Evolutionary conservation across 139 green algal genomes (phyloP).

Genomic region (Chlamydomonas sphaeroides): DNA sequence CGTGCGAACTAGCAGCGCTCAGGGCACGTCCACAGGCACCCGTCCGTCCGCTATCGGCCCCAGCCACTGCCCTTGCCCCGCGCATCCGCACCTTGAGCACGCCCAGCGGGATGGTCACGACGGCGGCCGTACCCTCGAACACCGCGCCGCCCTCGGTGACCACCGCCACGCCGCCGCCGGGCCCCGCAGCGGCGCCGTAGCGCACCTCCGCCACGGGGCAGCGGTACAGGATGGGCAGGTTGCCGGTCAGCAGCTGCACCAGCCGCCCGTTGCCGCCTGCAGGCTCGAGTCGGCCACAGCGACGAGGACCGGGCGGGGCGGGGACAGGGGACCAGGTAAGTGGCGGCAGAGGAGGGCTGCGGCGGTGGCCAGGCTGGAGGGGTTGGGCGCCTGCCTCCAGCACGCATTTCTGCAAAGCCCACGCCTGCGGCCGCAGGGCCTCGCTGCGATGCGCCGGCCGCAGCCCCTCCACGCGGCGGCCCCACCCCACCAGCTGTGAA

Average conservation of each 20-base stretch:
- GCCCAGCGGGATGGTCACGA: constrained; percentile 92
- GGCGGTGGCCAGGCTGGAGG: no score
- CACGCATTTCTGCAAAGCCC: no score
- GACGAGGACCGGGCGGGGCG: no score
- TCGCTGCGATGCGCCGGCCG: no score
- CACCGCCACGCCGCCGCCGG: constrained; percentile 46
- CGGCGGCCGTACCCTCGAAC: constrained; percentile 70
- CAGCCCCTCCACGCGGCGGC: no score
- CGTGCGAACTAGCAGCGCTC: no score
- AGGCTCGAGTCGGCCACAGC: no score
- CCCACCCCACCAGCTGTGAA: constrained; percentile 61
- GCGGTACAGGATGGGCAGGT: constrained; percentile 86
- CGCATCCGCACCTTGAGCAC: constrained; percentile 78
- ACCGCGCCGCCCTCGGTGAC: neutral
- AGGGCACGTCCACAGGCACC: no score
- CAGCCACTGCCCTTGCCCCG: neutral
- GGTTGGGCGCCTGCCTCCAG: no score
- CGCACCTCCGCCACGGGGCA: constrained; percentile 60
- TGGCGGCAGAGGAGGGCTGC: no score
- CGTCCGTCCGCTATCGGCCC: neutral
- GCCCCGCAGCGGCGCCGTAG: no score
- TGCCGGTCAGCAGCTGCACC: constrained; percentile 76
- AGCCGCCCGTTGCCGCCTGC: constrained; percentile 88
- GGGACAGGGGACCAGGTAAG: no score
- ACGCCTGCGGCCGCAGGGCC: neutral